Evolutionary conservation across 2,329 filamentous ascomycete species (phyloP).

Genomic region (Phialophora verrucosa): DNA sequence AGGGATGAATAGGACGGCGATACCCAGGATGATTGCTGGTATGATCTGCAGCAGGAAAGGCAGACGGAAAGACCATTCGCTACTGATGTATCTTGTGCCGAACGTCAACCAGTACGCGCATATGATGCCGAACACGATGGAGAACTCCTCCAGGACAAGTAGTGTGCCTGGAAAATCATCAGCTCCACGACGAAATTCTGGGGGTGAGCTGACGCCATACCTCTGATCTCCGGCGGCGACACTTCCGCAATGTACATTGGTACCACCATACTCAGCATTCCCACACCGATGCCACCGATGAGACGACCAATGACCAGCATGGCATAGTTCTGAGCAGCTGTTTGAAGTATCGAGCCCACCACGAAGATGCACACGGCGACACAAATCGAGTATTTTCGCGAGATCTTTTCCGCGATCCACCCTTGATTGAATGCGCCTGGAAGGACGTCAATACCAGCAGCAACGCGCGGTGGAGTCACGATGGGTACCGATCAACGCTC

Average conservation of each 20-base stretch:
- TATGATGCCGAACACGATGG: slow-evolving; percentile 46
- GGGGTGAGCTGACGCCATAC: not conserved
- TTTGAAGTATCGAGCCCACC: slow-evolving; percentile 59
- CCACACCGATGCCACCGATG: slow-evolving; percentile 59
- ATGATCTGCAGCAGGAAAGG: slow-evolving; percentile 57
- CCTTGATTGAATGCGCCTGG: not conserved
- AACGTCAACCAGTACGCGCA: slow-evolving; percentile 41
- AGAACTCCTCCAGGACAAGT: slow-evolving; percentile 48
- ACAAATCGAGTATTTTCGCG: not conserved
- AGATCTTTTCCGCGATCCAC: not conserved
- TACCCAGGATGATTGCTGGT: slow-evolving; percentile 46
- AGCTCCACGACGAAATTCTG: not conserved
- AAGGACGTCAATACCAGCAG: not conserved
- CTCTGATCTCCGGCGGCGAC: slow-evolving; percentile 43
- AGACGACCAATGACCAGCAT: slow-evolving; percentile 59
- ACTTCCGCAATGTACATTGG: slow-evolving; percentile 62
- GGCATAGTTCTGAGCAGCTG: slow-evolving; percentile 55
- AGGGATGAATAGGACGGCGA: slow-evolving; percentile 53
- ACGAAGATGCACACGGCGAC: slow-evolving; percentile 60
- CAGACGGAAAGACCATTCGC: slow-evolving; percentile 55
- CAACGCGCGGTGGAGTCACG: slow-evolving; percentile 46
- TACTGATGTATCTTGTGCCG: slow-evolving; percentile 50
- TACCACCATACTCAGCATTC: slow-evolving; percentile 56
- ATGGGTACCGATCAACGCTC: slow-evolving; percentile 52
- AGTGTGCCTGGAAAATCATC: slow-evolving; percentile 44